Base-by-base conservation (phyloP, 352 stramenopile genomes). In the Pythium angustatum region DNA sequence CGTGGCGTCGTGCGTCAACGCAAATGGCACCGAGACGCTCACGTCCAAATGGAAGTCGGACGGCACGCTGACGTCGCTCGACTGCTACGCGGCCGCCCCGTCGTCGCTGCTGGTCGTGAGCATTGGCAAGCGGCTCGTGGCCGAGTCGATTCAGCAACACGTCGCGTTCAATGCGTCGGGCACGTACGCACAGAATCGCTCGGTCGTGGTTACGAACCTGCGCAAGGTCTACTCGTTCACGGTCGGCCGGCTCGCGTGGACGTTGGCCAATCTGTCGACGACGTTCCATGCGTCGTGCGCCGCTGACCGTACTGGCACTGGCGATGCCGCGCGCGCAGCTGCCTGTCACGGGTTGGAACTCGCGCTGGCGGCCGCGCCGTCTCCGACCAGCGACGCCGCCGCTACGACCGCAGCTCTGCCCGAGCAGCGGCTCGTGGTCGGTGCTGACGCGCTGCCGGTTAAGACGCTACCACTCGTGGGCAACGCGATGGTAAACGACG, bases 181-280 rank as follows among this genome's bases (percentile, higher is more conserved):
- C 2, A 2, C 9, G 15, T 11, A 30, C 15, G 33, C 21, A 11
- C 7, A 38, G 33, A 7, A 24, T n/a, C n/a, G n/a, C n/a, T n/a
- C n/a, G 0, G 22, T 45, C 8, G 34, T 40, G 3, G 11, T 53
- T 7, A 61, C 56, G 2, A 76, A 73, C 27, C 28, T 68, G 8
- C 55, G 69, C 38, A 73, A 71, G n/a, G 19, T 73, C 15, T 68
- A 61, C 44, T 59, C 69, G 27, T 43, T 71, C 52, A 76, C 65
- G 19, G 28, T 68, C 27, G 60, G 69, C 0, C 69, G 57, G 1
- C 43, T 73, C 9, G 38, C 59, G 21, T 73, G 69, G 64, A 10
- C 50, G 26, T 12, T 50, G 0, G 28, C 44, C 27, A 30, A 76
- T 47, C 58, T 76, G 11, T 43, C 59, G 15, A 15, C n/a, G 5